Conservation (phyloP, 2,329 filamentous ascomycete genomes). For the Nothophoma quercina region DNA sequence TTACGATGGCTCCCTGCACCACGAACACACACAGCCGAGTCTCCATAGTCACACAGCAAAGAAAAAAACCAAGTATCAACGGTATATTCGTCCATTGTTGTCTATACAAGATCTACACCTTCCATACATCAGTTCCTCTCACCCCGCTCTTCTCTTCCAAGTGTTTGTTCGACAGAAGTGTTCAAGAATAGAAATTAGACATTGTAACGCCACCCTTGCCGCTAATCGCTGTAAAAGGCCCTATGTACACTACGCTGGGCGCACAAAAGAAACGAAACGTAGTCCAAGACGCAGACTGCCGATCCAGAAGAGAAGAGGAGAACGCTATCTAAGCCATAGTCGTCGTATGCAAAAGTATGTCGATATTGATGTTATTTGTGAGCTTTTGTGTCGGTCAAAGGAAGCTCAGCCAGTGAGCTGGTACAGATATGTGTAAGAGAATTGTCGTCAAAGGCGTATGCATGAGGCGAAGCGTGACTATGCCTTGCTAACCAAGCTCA, state of each 20-base stretch:
- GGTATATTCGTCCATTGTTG: too few species aligned
- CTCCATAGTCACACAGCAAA: too few species aligned
- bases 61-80: too few species aligned
- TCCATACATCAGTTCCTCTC: too few species aligned
- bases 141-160: too few species aligned
- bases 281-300: neutral
- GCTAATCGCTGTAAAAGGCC: conserved; percentile 19
- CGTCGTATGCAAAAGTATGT: conserved; percentile 20
- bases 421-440: conserved; percentile 18
- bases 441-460: conserved; percentile 35
- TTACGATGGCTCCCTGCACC: too few species aligned
- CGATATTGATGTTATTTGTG: conserved; percentile 24
- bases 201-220: conserved; percentile 17
- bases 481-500: conserved; percentile 56
- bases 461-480: conserved; percentile 24
- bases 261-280: conserved; percentile 1
- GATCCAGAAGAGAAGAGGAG: neutral
- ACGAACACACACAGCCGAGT: too few species aligned
- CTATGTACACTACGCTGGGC: conserved; percentile 19
- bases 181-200: conserved; percentile 18
- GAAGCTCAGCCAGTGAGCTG: conserved; percentile 46
- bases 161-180: neutral
- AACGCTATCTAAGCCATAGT: conserved; percentile 10
- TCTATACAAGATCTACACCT: too few species aligned
- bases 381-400: conserved; percentile 32